A percentile compares a stretch with the other conserved stretches of the same genome.
phyloP scores from a whole-genome alignment of 495 filamentous ascomycete genomes.

The Lasiosphaeria hispida region DNA sequence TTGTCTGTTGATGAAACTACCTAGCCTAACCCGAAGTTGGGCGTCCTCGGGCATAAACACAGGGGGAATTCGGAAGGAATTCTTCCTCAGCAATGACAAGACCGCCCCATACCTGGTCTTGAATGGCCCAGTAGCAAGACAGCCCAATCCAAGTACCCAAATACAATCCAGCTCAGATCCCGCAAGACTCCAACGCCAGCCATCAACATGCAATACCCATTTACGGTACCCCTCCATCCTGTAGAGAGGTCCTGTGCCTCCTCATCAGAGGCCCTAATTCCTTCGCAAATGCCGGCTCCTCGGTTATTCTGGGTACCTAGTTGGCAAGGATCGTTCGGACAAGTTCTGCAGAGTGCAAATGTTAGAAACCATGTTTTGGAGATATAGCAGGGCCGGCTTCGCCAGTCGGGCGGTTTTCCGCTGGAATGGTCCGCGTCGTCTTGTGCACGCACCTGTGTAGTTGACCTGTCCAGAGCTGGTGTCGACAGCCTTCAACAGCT shows the following conservation, averaged over 20 bases:
- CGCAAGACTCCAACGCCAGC: slow-evolving; percentile 35
- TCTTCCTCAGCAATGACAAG: too few species aligned
- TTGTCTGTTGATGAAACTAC: too few species aligned
- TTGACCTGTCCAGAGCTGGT: slow-evolving; percentile 93
- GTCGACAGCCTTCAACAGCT: slow-evolving; percentile 95
- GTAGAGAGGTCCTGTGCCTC: background rate
- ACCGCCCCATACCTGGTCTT: background rate
- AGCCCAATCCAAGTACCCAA: slow-evolving; percentile 23
- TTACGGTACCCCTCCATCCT: slow-evolving; percentile 8
- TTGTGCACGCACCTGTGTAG: slow-evolving; percentile 71
- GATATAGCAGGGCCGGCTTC: too few species aligned
- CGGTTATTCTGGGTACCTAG: slow-evolving; percentile 41
- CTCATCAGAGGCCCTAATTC: background rate
- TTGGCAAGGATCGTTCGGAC: slow-evolving; percentile 94
- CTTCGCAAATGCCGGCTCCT: slow-evolving; percentile 9
- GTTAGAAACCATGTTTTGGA: background rate
- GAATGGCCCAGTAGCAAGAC: background rate
- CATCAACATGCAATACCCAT: slow-evolving; percentile 27
- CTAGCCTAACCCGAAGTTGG: too few species aligned
- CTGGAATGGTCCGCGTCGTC: background rate
- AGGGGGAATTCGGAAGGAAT: too few species aligned
- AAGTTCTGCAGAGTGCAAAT: slow-evolving; percentile 56
- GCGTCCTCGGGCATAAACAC: too few species aligned
- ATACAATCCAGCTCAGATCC: slow-evolving; percentile 29
- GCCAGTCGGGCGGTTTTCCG: background rate